Percentiles rank a stretch among this genome's conserved stretches.
phyloP scores from a whole-genome alignment of 192 early-diverging fungal species.

The Backusella morwellensis region DNA sequence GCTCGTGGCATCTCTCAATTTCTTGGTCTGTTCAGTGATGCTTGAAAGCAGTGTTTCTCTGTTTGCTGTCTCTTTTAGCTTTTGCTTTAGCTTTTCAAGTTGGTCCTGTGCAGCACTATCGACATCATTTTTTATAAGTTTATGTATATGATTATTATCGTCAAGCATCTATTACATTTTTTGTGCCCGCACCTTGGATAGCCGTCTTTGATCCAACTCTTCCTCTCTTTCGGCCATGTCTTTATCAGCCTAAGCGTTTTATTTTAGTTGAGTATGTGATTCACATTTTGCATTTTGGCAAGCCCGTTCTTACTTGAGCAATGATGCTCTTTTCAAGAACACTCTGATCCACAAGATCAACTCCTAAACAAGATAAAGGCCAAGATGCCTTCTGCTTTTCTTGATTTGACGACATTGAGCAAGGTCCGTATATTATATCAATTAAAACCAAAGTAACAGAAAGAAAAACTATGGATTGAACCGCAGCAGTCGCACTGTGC shows the following conservation, averaged over 20 bases:
- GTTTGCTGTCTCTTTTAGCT: constrained; percentile 32
- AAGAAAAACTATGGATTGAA: background rate
- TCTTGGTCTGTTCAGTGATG: constrained; percentile 37
- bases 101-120: constrained; percentile 18
- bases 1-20: constrained; percentile 1
- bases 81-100: constrained; percentile 38
- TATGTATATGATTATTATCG: background rate
- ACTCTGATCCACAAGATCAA: constrained; percentile 58
- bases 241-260: constrained; percentile 45
- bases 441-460: background rate
- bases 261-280: background rate
- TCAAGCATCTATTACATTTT: constrained; percentile 36
- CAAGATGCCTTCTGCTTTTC: background rate
- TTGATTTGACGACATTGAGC: background rate
- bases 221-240: constrained; percentile 60
- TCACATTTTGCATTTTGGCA: background rate
- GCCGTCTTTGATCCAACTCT: constrained; percentile 62
- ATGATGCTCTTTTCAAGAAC: constrained; percentile 66
- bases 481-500: background rate
- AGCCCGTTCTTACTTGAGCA: constrained; percentile 39
- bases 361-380: constrained; percentile 23
- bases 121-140: background rate
- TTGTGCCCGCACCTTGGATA: constrained; percentile 56
- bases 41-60: constrained; percentile 29
- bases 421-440: background rate